Base-by-base conservation (phyloP, 306 rosid species). In the Quercus suber region DNA sequence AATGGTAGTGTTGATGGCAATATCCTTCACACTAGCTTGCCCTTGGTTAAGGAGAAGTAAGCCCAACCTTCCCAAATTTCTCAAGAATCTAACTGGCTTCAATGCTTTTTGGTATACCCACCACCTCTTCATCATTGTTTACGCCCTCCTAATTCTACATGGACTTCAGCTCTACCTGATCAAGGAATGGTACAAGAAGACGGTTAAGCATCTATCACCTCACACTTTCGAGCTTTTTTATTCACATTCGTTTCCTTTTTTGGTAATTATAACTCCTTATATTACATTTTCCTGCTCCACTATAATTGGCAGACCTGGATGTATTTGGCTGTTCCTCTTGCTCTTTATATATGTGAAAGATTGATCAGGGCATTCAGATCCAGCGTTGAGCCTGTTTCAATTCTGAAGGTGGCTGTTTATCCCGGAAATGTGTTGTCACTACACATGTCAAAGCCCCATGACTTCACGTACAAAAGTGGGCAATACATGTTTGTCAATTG, bases 91-190 rank as follows among this genome's bases (percentile, higher is more conserved):
- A 43, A 86, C 92, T 14, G 94, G 94, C 41, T 90, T 88, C 88
- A 90, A 90, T 68, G 89, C 94, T 35, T 90, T 90, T 76, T 90
- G 94, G 94, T 90, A 90, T 76, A 88, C 90, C 21, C 94, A 90
- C 68, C 94, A 90, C 86, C 86, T 90, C 73, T 90, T 90, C 82
- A 51, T 90, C 73, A 33, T 88, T 81, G 94, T 90, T 72, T 90
- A 90, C 69, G 41, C 81, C 61, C 51, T 87, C 73, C 81, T 90
- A 76, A 76, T 90, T 78, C 78, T 90, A 56, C 94, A 90, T 73
- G 94, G 94, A 49, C 37, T 77, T 78, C 76, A 85, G 73, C 88
- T 90, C 64, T 90, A 83, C 88, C 75, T 86, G 83, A 53, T 81
- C 18, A 79, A 83, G 83, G 84, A 90, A 49, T 90, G 89, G 90